Base-by-base conservation (phyloP, 495 filamentous ascomycete species). In the Clavariopsis aquatica region DNA sequence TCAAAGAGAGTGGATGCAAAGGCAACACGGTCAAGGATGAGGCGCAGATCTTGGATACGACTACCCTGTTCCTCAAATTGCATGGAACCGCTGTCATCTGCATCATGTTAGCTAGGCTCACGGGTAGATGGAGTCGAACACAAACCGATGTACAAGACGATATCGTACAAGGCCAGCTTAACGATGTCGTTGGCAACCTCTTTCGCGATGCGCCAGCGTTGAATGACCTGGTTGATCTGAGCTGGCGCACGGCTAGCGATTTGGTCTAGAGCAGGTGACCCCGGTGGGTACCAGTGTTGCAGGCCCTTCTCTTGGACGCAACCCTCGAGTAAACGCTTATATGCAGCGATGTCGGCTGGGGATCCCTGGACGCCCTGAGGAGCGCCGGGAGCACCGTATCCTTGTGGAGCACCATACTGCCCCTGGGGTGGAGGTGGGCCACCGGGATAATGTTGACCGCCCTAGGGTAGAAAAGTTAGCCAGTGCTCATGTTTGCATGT, bases 41-140 rank as follows among this genome's bases (percentile, higher is more conserved):
- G 76, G 65, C 80, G 80, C 49, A 90, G 74, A 61, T 90, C 87
- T 20, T 84, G 78, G 74, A 87, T 87, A 53, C 88, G 81, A 46
- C 83, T 75, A n/a, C 86, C 87, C 59, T 81, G 79, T 66, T 87
- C 84, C 63, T 86, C 82, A 54, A 89, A 88, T 47, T 81, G 75
- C 74, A 90, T 90, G 24, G 87, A 89, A 13, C 88, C 87, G 72
- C 84, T 87, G 73, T 90, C 87, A 69, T 90, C 87, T 75, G 47
- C 31, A 15, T 4, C 12, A 19, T 23, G 8, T 62, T 20, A 56
- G 52, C 29, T 13, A 17, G n/a, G 34, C 8, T 58, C 26, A 6
- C 22, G 9, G 29, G 7, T 9, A 4, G 38, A 20, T 12, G 38
- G 43, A 34, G 3, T 15, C 31, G 31, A 6, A 12, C 19, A 56